These are phyloP conservation scores for Xylariaceae sp. DNA, from an alignment of 2,329 filamentous ascomycete genomes.

Conservation along the genomic window DNA sequence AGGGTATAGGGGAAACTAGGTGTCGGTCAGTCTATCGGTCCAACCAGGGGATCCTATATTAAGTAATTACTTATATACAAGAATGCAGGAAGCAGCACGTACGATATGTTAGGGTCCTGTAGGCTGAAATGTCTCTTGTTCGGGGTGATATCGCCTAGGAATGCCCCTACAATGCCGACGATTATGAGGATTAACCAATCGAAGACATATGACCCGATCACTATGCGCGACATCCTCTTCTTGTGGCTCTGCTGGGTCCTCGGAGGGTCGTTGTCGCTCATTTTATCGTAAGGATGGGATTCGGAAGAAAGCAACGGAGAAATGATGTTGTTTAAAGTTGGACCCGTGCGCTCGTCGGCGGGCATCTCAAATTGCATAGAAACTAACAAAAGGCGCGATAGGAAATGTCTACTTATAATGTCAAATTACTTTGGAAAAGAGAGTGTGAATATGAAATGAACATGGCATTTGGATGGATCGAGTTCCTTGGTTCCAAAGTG, in stretches of 20 bases:
- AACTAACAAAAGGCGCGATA: neutral
- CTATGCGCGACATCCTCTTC: conserved; percentile 35
- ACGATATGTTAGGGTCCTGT: conserved; percentile 76
- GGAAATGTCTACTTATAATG: neutral
- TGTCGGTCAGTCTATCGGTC: conserved; percentile 5
- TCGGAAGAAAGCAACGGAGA: conserved; percentile 27
- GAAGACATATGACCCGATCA: conserved; percentile 68
- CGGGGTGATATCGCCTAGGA: conserved; percentile 62
- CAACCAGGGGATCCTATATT: neutral
- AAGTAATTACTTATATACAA: conserved; percentile 5
- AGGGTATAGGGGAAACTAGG: conserved; percentile 68
- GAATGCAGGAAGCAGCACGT: conserved; percentile 32
- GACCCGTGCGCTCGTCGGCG: conserved; percentile 27
- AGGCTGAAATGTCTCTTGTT: conserved; percentile 73
- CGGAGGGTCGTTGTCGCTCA: conserved; percentile 31
- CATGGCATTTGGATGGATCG: no score
- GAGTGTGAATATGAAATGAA: conserved; percentile 2
- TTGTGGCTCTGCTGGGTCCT: conserved; percentile 20
- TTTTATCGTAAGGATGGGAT: conserved; percentile 36
- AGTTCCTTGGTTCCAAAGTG: conserved; percentile 3
- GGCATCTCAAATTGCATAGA: conserved; percentile 28
- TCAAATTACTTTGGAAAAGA: no score
- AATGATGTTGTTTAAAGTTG: conserved; percentile 23
- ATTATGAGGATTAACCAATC: conserved; percentile 73
- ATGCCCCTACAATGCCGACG: conserved; percentile 61